A percentile compares a stretch with the other conserved stretches of the same genome.
Evolutionary conservation across 2,329 filamentous ascomycete species (phyloP).

Genomic region (Sphaerulina musiva): DNA sequence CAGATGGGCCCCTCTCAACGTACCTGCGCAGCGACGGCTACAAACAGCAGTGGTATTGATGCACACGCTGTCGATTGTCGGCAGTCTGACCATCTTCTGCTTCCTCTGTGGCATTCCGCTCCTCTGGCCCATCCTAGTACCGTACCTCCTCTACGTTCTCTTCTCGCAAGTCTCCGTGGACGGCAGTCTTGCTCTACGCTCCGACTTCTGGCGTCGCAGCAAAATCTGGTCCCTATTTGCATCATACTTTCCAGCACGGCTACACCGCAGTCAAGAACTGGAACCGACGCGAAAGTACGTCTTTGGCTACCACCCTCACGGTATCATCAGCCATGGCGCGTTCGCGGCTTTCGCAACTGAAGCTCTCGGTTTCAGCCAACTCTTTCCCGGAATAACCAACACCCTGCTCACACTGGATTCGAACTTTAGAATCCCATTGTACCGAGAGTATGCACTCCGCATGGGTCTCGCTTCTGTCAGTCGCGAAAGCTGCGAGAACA

Average conservation of each 20-base stretch:
- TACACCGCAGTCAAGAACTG: slow-evolving; percentile 78
- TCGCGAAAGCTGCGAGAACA: slow-evolving; percentile 83
- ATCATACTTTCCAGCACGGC: slow-evolving; percentile 80
- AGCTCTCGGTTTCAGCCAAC: slow-evolving; percentile 73
- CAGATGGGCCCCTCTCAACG: slow-evolving; percentile 78
- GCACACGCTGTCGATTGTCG: slow-evolving; percentile 46
- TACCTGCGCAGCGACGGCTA: slow-evolving; percentile 48
- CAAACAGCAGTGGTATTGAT: slow-evolving; percentile 46
- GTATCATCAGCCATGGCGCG: slow-evolving; percentile 94
- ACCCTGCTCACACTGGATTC: slow-evolving; percentile 87
- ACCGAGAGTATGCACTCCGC: slow-evolving; percentile 86
- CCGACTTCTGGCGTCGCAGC: slow-evolving; percentile 64
- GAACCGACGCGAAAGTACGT: slow-evolving; percentile 85
- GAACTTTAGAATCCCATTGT: slow-evolving; percentile 90
- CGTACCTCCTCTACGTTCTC: slow-evolving; percentile 78
- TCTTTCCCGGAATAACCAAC: slow-evolving; percentile 94
- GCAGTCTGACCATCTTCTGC: slow-evolving; percentile 70
- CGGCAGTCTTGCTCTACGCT: slow-evolving; percentile 68
- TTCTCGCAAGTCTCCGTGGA: slow-evolving; percentile 71
- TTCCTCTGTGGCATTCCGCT: slow-evolving; percentile 84
- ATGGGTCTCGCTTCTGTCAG: slow-evolving; percentile 86
- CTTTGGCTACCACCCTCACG: slow-evolving; percentile 94
- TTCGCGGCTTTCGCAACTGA: slow-evolving; percentile 89
- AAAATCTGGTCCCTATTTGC: slow-evolving; percentile 83
- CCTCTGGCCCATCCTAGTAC: slow-evolving; percentile 71